Evolutionary conservation across 1,284 basidiomycete genomes (phyloP).

Genomic region (Tylopilus orsonianus): DNA sequence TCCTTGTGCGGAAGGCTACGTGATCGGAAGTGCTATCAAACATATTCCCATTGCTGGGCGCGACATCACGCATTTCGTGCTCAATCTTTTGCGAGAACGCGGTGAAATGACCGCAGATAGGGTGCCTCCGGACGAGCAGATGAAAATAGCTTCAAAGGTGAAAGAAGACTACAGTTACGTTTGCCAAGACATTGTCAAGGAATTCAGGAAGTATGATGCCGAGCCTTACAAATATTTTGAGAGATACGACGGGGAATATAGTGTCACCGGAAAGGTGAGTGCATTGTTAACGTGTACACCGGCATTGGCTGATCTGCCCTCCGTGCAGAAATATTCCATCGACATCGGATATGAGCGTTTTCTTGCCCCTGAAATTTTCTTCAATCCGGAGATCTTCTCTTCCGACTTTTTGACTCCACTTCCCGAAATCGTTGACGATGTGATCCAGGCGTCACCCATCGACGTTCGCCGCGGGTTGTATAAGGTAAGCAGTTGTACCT

Average conservation of each 20-base stretch:
- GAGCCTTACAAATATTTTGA: conserved; percentile 98
- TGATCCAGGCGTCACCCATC: conserved; percentile 95
- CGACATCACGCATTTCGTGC: conserved; percentile 96
- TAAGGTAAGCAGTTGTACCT: conserved; percentile 59
- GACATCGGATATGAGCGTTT: conserved; percentile 99
- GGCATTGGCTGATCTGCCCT: background rate
- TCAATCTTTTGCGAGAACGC: conserved; percentile 94
- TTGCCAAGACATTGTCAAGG: conserved; percentile 98
- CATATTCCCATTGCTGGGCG: conserved; percentile 98
- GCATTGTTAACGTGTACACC: background rate
- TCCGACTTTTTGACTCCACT: conserved; percentile 98
- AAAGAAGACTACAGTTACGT: conserved; percentile 99
- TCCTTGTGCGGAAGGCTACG: conserved; percentile 96
- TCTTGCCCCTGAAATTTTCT: conserved; percentile 98
- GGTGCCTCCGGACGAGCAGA: conserved; percentile 96
- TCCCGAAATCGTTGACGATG: conserved; percentile 94
- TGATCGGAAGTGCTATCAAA: conserved; percentile 99
- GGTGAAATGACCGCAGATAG: conserved; percentile 67
- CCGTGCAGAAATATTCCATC: conserved; percentile 75
- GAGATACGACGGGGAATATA: conserved; percentile 90
- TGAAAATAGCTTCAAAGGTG: conserved; percentile 90
- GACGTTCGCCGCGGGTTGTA: conserved; percentile 93
- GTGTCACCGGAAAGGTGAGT: conserved; percentile 85
- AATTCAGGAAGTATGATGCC: conserved; percentile 97
- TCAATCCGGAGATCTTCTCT: conserved; percentile 98